Conservation (phyloP, 345 rosid genomes). For the Passiflora organensis region DNA sequence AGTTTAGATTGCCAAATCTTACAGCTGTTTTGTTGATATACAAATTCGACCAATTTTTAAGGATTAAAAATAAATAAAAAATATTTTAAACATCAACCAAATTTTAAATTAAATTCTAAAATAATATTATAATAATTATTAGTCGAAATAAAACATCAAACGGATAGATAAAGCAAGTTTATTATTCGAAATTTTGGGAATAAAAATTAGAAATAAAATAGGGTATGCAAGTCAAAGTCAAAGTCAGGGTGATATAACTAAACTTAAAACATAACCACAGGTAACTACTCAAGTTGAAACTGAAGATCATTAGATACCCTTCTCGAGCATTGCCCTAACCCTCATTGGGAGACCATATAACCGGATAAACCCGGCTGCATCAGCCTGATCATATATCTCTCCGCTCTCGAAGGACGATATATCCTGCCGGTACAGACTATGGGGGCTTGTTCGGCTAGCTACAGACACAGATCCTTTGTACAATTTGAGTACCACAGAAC, state of each 20-base stretch:
- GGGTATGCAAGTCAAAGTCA: background rate
- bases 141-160: background rate
- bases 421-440: constrained; percentile 80
- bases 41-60: background rate
- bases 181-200: background rate
- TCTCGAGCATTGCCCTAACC: constrained; percentile 77
- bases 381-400: constrained; percentile 78
- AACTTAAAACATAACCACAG: background rate
- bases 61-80: too few species aligned
- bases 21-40: background rate
- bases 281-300: background rate
- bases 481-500: constrained; percentile 65
- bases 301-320: constrained; percentile 32
- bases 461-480: constrained; percentile 73
- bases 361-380: constrained; percentile 79
- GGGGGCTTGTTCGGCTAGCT: constrained; percentile 58
- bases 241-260: background rate
- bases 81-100: background rate
- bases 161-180: background rate
- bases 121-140: too few species aligned
- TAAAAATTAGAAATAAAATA: background rate
- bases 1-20: too few species aligned
- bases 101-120: too few species aligned
- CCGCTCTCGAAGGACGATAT: constrained; percentile 87
- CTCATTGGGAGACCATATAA: constrained; percentile 82